Evolutionary conservation across 73 alveolate species (phyloP), one percentile per base, ranked within the genome.

Genomic region (Halteria grandinella): DNA sequence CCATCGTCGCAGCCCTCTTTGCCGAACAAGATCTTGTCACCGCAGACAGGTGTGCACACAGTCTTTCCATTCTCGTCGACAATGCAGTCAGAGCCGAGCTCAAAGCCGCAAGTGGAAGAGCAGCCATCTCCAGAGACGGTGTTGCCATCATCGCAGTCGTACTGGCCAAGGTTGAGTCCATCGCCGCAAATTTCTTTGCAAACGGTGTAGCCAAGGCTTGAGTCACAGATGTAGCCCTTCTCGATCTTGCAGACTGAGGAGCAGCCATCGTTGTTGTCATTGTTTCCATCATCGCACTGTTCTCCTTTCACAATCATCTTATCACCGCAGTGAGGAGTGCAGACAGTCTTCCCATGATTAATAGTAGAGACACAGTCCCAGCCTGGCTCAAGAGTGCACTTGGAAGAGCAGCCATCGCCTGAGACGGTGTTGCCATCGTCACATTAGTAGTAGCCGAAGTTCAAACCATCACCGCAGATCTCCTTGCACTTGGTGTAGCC

Each of bases 111-210:
- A 37, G 39, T 51, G 15, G 48, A n/a, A 78, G 70, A 31, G 60
- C 89, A 75, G 34, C 89, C 93, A 64, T 85, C 89, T 8, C 84
- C 88, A 59, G 43, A 41, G 6, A 75, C 50, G 0, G 40, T n/a
- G 43, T 85, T 85, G 44, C 89, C 93, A 85, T 85, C 93, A 79
- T 77, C 93, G 41, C 93, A 85, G n/a, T 63, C 24, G 29, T 59
- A 55, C 29, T 34, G 15, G 29, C 90, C 83, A 24, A 48, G 24
- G 64, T 80, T 69, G 18, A 27, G 18, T 2, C 83, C 77, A 70
- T 80, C 90, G 3, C 90, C 90, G 71, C 90, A 80, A 14, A 37
- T 51, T 52, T 79, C 89, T 45, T 45, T 10, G 82, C 89, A 79
- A 0, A 27, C 33, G 37, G 58, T 55, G 60, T 52, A 69, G 14